These are phyloP conservation scores for Aspergillus nidulans DNA, from an alignment of 495 filamentous ascomycete genomes.

Conservation along the genomic window DNA sequence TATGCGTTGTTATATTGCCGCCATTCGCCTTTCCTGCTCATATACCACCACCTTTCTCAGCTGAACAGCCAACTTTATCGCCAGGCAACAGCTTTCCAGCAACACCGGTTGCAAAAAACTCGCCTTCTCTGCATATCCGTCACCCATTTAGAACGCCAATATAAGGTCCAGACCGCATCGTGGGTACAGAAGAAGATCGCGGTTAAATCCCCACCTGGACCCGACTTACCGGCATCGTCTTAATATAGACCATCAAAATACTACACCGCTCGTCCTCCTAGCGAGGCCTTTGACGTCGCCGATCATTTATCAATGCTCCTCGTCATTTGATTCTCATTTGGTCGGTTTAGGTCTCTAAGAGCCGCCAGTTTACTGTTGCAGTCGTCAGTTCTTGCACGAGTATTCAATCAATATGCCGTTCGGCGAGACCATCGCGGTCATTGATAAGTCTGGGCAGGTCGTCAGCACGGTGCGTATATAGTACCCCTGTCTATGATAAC, in stretches of 20 bases:
- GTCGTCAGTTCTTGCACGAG: slow-evolving; percentile 7
- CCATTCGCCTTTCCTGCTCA: slow-evolving; percentile 2
- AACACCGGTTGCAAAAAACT: not conserved
- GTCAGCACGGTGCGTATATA: slow-evolving; percentile 72
- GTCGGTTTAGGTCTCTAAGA: slow-evolving; percentile 6
- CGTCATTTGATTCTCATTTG: slow-evolving; percentile 14
- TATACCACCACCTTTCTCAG: slow-evolving; percentile 10
- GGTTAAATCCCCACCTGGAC: slow-evolving; percentile 12
- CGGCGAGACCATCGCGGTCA: slow-evolving; percentile 76
- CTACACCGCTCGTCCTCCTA: slow-evolving; percentile 24
- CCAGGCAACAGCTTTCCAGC: slow-evolving; percentile 15
- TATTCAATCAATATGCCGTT: slow-evolving; percentile 36
- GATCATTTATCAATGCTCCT: slow-evolving; percentile 10
- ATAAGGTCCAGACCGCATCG: slow-evolving; percentile 16
- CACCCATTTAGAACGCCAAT: not conserved
- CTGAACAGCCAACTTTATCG: slow-evolving; percentile 6
- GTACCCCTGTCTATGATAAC: not conserved
- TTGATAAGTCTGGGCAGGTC: slow-evolving; percentile 89
- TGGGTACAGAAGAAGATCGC: slow-evolving; percentile 3
- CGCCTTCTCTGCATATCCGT: not conserved
- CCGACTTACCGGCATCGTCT: slow-evolving; percentile 13
- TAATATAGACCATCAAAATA: slow-evolving; percentile 6
- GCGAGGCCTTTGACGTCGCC: slow-evolving; percentile 5
- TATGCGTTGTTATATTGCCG: slow-evolving; percentile 6
- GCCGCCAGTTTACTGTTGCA: not conserved